Conservation (phyloP, 345 rosid species). For the Acer saccharum region DNA sequence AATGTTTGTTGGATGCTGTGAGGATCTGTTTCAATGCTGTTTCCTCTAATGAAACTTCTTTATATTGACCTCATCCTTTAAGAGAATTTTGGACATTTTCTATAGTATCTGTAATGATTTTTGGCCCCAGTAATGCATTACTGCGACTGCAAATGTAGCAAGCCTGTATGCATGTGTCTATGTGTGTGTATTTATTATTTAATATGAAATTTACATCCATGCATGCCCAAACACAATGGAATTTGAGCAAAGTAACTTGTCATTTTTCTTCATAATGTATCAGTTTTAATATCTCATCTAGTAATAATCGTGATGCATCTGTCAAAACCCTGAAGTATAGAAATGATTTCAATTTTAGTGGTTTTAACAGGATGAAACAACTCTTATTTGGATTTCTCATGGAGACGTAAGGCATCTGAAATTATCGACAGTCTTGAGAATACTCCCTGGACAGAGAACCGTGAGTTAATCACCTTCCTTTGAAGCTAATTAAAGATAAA, state of each 20-base stretch:
- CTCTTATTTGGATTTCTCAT: slow-evolving; percentile 80
- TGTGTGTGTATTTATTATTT: neutral
- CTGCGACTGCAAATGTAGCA: too few species aligned
- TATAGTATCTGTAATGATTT: neutral
- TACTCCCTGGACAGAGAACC: slow-evolving; percentile 93
- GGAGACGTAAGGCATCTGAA: slow-evolving; percentile 75
- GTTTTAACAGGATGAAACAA: slow-evolving; percentile 78
- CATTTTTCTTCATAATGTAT: neutral
- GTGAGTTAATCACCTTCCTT: slow-evolving; percentile 48
- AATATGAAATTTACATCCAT: neutral
- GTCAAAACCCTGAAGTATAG: slow-evolving; percentile 23
- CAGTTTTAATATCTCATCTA: too few species aligned
- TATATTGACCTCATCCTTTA: neutral
- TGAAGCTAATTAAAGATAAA: slow-evolving; percentile 11
- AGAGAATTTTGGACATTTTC: neutral
- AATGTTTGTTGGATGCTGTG: neutral
- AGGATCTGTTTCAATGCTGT: neutral
- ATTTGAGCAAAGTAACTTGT: neutral
- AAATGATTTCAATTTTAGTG: slow-evolving; percentile 50
- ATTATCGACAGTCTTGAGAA: slow-evolving; percentile 61
- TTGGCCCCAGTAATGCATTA: neutral
- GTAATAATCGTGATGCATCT: neutral
- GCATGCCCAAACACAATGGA: too few species aligned
- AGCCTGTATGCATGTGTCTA: neutral
- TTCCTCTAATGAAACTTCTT: neutral